Evolutionary conservation across 495 filamentous ascomycete species (phyloP), one percentile per base, ranked within the genome.

Genomic region (Aspergillus mulundensis): DNA sequence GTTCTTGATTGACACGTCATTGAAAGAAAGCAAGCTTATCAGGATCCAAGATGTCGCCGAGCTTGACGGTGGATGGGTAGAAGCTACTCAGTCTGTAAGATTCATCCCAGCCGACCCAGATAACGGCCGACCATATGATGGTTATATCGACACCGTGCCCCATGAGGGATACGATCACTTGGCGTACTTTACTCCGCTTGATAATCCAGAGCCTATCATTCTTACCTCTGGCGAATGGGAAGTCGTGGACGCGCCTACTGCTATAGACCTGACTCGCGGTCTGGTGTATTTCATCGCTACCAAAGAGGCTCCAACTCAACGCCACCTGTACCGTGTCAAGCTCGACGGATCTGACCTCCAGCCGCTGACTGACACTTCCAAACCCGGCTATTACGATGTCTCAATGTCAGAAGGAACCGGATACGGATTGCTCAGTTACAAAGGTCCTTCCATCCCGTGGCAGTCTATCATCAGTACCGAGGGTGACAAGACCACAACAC

Each of bases 21-120:
- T 77, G 6, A 83, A 89, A 32, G 85, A 80, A n/a, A 91, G 89
- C 15, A 89, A 87, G 66, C 82, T 91, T 11, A 85, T 96, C 40
- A 78, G 92, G 52, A 84, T 83, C 14, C 77, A 85, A 18, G 84
- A 98, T 68, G 84, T 97, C 54, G 80, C 84, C 50, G 81, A 82
- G 24, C 72, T 97, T 7, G 94, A 98, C 68, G 92, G 93, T 12
- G 94, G 94, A 41, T 98, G 94, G 94, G 94, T 97, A 59, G 94
- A 98, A 70, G 89, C 96, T 34, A 88, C 91, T 1, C 85, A 97
- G 61, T 81, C 85, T 25, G 97, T 94, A 3, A 82, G 77, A 54
- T 96, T 87, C 64, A 87, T 98, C 50, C 95, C 94, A 7, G 88
- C 91, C 3, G 87, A 96, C 66, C 83, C 88, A 36, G 61, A 69